Percentiles rank a stretch among this genome's conserved stretches.
Conservation (phyloP, 2,329 filamentous ascomycete species). For the Ascochyta rabiei region DNA sequence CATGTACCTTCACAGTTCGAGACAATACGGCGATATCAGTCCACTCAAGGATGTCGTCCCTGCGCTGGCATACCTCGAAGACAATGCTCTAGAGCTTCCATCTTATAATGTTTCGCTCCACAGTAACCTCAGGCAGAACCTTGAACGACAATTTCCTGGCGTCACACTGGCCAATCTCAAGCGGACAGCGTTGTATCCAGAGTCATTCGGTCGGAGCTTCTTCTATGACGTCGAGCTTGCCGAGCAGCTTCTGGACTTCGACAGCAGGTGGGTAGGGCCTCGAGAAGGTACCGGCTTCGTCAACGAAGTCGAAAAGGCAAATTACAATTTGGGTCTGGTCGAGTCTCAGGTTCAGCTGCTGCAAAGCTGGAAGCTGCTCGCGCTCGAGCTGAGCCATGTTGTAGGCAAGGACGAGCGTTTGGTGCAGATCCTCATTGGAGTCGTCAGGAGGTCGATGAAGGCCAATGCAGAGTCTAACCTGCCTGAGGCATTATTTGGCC, state of each 20-base stretch:
- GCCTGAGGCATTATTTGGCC: slow-evolving; percentile 80
- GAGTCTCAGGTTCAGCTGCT: slow-evolving; percentile 89
- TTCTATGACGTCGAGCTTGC: slow-evolving; percentile 84
- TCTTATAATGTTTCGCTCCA: slow-evolving; percentile 90
- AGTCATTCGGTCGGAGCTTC: slow-evolving; percentile 74
- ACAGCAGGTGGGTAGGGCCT: slow-evolving; percentile 73
- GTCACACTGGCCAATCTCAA: slow-evolving; percentile 81
- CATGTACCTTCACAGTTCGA: slow-evolving; percentile 86
- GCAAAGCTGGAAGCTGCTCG: slow-evolving; percentile 86
- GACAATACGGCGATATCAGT: slow-evolving; percentile 72
- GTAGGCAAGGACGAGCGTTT: slow-evolving; percentile 61
- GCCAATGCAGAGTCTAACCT: slow-evolving; percentile 76
- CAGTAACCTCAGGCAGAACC: slow-evolving; percentile 81
- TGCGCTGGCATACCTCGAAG: slow-evolving; percentile 78
- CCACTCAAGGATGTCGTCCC: slow-evolving; percentile 75
- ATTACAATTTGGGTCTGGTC: slow-evolving; percentile 87
- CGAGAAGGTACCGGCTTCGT: slow-evolving; percentile 71
- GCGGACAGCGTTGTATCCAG: slow-evolving; percentile 69
- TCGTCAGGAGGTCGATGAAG: slow-evolving; percentile 76
- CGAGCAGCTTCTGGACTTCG: slow-evolving; percentile 74
- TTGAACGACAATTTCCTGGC: slow-evolving; percentile 76
- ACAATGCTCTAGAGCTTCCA: slow-evolving; percentile 77
- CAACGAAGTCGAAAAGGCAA: slow-evolving; percentile 83
- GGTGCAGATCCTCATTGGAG: slow-evolving; percentile 72
- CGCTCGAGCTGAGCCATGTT: slow-evolving; percentile 79